A percentile compares a stretch with the other conserved stretches of the same genome.
These are phyloP conservation scores for Amyloporia xantha DNA, from an alignment of 768 basidiomycete genomes.

Conservation along the genomic window DNA sequence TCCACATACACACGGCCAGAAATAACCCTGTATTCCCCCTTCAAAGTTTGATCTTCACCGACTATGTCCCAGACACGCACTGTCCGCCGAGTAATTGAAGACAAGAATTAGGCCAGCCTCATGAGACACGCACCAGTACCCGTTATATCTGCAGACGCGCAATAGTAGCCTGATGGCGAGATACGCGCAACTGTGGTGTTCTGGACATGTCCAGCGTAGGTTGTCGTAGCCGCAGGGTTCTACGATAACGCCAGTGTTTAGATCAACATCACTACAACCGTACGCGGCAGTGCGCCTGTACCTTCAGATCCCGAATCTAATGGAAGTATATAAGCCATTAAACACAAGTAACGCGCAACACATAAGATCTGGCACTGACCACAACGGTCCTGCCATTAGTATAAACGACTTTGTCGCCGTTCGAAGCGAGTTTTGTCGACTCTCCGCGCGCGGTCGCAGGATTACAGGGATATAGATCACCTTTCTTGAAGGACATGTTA, in stretches of 20 bases:
- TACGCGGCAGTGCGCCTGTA: slow-evolving; percentile 25
- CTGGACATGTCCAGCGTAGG: slow-evolving; percentile 78
- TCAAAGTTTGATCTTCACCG: slow-evolving; percentile 76
- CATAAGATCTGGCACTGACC: slow-evolving; percentile 63
- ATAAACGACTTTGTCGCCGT: slow-evolving; percentile 80
- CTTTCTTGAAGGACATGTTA: slow-evolving; percentile 45
- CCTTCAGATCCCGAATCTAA: slow-evolving; percentile 81
- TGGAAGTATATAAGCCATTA: neutral
- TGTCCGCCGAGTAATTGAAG: slow-evolving; percentile 27
- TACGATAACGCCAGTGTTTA: slow-evolving; percentile 22
- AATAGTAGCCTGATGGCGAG: slow-evolving; percentile 92
- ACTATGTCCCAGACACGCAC: slow-evolving; percentile 93
- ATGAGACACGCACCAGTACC: slow-evolving; percentile 65
- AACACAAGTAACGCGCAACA: neutral
- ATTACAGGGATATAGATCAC: slow-evolving; percentile 57
- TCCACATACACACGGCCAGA: slow-evolving; percentile 63
- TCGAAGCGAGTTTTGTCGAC: slow-evolving; percentile 66
- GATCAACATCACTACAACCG: neutral
- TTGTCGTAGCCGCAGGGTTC: slow-evolving; percentile 58
- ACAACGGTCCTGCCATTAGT: slow-evolving; percentile 80
- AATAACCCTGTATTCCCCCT: slow-evolving; percentile 73
- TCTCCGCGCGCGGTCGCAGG: slow-evolving; percentile 61
- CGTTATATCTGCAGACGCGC: slow-evolving; percentile 79
- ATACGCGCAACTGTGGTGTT: slow-evolving; percentile 85
- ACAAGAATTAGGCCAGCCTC: too few relatives aligned